Percentiles rank a stretch among this genome's conserved stretches.
Evolutionary conservation across 2,329 filamentous ascomycete species (phyloP).

Genomic region (Venturia aucupariae): DNA sequence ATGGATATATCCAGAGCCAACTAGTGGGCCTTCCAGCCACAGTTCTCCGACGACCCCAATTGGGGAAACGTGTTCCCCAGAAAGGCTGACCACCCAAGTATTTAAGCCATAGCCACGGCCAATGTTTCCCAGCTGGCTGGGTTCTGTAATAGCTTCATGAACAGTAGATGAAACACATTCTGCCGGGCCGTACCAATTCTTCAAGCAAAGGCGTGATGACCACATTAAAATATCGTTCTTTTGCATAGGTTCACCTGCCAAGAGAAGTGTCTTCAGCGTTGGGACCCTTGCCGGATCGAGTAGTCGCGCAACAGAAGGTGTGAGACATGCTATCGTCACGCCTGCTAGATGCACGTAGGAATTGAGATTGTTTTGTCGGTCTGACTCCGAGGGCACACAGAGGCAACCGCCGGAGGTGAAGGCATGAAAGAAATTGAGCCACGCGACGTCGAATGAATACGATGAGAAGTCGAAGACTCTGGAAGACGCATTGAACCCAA

Average conservation of each 20-base stretch:
- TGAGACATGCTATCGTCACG: conserved; percentile 36
- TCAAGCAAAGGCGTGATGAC: conserved; percentile 26
- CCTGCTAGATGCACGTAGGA: no score
- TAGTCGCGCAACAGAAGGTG: conserved; percentile 31
- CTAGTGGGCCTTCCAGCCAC: conserved; percentile 75
- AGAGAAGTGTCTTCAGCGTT: conserved; percentile 21
- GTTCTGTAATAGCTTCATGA: conserved; percentile 66
- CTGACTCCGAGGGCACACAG: no score
- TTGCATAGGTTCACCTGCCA: conserved; percentile 28
- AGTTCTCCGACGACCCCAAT: conserved; percentile 78
- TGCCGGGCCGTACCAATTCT: conserved; percentile 33
- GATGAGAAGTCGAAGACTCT: no score
- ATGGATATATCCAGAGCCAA: conserved; percentile 86
- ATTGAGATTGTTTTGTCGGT: no score
- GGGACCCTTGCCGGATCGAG: conserved; percentile 24
- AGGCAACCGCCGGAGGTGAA: no score
- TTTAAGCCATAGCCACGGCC: conserved; percentile 68
- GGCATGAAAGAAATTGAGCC: no score
- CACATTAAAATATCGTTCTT: conserved; percentile 28
- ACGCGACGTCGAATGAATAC: no score
- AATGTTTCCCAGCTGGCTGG: conserved; percentile 44
- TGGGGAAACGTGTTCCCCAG: conserved; percentile 60
- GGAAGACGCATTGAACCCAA: no score
- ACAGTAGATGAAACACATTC: conserved; percentile 84
- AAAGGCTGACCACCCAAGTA: conserved; percentile 64